A percentile compares a stretch with the other conserved stretches of the same genome.
These are phyloP conservation scores for Pseudogymnoascus pannorum DNA, from an alignment of 2,329 filamentous ascomycete genomes.

Conservation along the genomic window DNA sequence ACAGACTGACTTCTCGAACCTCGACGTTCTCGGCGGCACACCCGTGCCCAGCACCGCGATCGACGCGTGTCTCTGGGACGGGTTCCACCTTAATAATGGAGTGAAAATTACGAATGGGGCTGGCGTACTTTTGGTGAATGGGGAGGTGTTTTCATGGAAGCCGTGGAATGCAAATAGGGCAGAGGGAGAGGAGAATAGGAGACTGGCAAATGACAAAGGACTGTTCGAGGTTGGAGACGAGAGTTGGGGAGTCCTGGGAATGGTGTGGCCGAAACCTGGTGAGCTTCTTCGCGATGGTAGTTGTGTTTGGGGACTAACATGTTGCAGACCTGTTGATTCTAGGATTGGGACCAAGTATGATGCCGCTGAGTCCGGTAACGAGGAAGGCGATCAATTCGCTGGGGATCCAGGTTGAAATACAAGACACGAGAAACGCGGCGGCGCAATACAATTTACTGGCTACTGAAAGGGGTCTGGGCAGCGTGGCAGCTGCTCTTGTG, in stretches of 20 bases:
- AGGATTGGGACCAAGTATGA: conserved; percentile 71
- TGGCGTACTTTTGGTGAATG: conserved; percentile 72
- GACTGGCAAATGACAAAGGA: conserved; percentile 65
- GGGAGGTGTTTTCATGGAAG: conserved; percentile 82
- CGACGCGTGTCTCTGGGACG: conserved; percentile 72
- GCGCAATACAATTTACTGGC: conserved; percentile 91
- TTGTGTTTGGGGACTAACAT: neutral
- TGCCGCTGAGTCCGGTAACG: conserved; percentile 69
- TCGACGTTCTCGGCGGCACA: conserved; percentile 72
- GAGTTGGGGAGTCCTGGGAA: conserved; percentile 66
- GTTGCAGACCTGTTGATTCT: conserved; percentile 72
- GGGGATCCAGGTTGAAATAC: conserved; percentile 78
- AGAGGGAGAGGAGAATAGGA: conserved; percentile 31
- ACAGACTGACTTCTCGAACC: conserved; percentile 61
- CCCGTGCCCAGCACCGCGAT: conserved; percentile 75
- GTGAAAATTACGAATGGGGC: conserved; percentile 59
- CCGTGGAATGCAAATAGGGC: conserved; percentile 58
- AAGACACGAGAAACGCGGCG: conserved; percentile 89
- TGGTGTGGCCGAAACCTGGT: conserved; percentile 88
- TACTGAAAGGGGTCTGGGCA: conserved; percentile 80
- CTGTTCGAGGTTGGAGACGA: conserved; percentile 70
- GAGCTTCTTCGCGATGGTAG: conserved; percentile 28
- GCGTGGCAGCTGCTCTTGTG: conserved; percentile 81
- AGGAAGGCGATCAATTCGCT: conserved; percentile 64
- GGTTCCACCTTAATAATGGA: conserved; percentile 82